phyloP scores from a whole-genome alignment of 495 filamentous ascomycete species.

The Coniosporium apollinis region DNA sequence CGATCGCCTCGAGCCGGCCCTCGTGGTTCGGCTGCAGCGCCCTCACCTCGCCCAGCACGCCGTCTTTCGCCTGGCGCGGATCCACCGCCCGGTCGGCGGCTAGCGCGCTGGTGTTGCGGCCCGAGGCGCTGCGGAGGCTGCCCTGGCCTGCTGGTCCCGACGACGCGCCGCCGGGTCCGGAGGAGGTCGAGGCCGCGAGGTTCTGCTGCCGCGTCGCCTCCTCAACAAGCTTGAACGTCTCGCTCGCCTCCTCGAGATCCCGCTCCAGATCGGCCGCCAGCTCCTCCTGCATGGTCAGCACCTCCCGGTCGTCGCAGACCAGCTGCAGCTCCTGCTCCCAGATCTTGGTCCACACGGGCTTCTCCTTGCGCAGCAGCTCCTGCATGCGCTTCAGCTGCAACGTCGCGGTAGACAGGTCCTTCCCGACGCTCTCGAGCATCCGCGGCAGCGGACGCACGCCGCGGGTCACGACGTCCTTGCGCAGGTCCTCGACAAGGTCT shows the following conservation, averaged over 20 bases:
- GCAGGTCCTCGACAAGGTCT: slow-evolving; percentile 88
- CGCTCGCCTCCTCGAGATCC: slow-evolving; percentile 81
- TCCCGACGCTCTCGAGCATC: slow-evolving; percentile 72
- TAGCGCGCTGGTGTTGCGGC: slow-evolving; percentile 32
- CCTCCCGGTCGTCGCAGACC: slow-evolving; percentile 87
- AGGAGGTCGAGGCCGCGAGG: slow-evolving; percentile 32
- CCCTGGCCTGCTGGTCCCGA: not conserved
- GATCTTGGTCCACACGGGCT: slow-evolving; percentile 92
- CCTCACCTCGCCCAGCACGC: slow-evolving; percentile 80
- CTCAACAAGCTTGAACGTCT: slow-evolving; percentile 88
- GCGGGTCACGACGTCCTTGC: slow-evolving; percentile 88
- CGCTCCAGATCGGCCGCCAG: slow-evolving; percentile 81
- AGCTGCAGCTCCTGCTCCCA: slow-evolving; percentile 93
- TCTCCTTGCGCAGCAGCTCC: slow-evolving; percentile 78
- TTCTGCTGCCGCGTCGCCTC: slow-evolving; percentile 93
- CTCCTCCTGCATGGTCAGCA: slow-evolving; percentile 87
- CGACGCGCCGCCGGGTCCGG: not conserved
- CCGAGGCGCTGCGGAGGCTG: slow-evolving; percentile 9
- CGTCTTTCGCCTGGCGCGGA: slow-evolving; percentile 69
- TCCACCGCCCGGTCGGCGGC: slow-evolving; percentile 50
- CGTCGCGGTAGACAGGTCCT: slow-evolving; percentile 65
- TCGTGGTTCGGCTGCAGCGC: slow-evolving; percentile 94
- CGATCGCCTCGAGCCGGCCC: slow-evolving; percentile 81
- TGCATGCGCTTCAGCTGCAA: slow-evolving; percentile 90
- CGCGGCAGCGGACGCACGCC: slow-evolving; percentile 86